These are phyloP conservation scores for Polyplosphaeria fusca DNA, from an alignment of 495 filamentous ascomycete genomes.

Conservation along the genomic window DNA sequence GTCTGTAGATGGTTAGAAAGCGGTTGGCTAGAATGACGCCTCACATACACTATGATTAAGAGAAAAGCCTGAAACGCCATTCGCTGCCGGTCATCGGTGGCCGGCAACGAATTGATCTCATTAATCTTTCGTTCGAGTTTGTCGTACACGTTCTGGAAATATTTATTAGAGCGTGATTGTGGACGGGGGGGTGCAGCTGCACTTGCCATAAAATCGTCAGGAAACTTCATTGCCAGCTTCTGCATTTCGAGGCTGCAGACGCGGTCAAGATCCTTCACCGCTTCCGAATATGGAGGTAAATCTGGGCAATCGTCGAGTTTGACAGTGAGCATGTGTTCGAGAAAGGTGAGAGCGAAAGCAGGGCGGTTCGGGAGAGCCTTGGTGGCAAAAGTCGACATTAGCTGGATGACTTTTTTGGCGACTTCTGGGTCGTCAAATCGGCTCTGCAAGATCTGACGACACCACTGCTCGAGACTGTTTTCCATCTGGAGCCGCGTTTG, in stretches of 20 bases:
- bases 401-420: constrained; percentile 75
- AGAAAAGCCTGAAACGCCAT: constrained; percentile 68
- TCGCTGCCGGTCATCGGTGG: constrained; percentile 68
- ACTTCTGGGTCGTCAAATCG: constrained; percentile 88
- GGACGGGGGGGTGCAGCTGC: neutral
- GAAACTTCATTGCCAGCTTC: constrained; percentile 81
- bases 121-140: constrained; percentile 78
- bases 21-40: too few relatives aligned
- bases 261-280: constrained; percentile 82
- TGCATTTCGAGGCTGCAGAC: constrained; percentile 83
- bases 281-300: constrained; percentile 74
- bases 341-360: constrained; percentile 76
- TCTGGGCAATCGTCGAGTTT: constrained; percentile 65
- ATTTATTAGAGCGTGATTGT: neutral
- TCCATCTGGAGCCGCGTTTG: constrained; percentile 39
- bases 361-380: constrained; percentile 74
- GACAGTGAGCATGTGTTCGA: constrained; percentile 85
- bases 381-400: constrained; percentile 80
- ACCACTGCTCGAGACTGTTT: constrained; percentile 75
- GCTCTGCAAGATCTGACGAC: constrained; percentile 65
- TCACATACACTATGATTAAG: constrained; percentile 71
- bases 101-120: constrained; percentile 70
- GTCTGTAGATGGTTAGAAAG: constrained; percentile 37
- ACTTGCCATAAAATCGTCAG: constrained; percentile 73
- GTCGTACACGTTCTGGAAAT: constrained; percentile 70